These are phyloP conservation scores for Schwanniomyces vanrijiae DNA, from an alignment of 805 yeast species.

Conservation along the genomic window DNA sequence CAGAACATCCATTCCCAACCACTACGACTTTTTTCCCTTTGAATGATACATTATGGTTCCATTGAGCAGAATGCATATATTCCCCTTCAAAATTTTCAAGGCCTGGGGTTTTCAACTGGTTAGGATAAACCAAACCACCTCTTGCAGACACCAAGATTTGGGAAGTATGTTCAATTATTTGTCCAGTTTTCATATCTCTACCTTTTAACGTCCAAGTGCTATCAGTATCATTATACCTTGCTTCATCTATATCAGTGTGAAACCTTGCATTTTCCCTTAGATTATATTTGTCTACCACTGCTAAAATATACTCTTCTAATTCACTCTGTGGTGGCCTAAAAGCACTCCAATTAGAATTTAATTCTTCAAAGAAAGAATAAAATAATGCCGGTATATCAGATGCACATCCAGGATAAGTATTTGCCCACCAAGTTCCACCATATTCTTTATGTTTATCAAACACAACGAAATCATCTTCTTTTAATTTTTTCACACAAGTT, in stretches of 20 bases:
- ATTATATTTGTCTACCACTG: constrained; percentile 28
- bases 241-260: constrained; percentile 18
- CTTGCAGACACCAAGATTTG: constrained; percentile 24
- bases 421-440: constrained; percentile 48
- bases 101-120: constrained; percentile 28
- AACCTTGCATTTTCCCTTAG: constrained; percentile 22
- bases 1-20: constrained; percentile 45
- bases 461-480: constrained; percentile 29
- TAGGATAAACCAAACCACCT: constrained; percentile 41
- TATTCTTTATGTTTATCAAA: constrained; percentile 40
- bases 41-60: constrained; percentile 33
- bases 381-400: constrained; percentile 44
- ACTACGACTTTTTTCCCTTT: constrained; percentile 37
- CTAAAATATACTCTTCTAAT: constrained; percentile 39
- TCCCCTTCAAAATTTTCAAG: constrained; percentile 34
- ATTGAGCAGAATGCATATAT: constrained; percentile 42
- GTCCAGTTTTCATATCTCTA: constrained; percentile 28
- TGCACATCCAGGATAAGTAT: constrained; percentile 47
- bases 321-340: constrained; percentile 43
- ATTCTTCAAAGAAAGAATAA: constrained; percentile 35
- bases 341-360: constrained; percentile 36
- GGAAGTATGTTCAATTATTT: constrained; percentile 27
- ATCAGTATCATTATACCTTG: constrained; percentile 21
- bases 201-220: constrained; percentile 30
- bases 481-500: constrained; percentile 22